Evolutionary conservation across 1,284 basidiomycete genomes (phyloP).

Genomic region (Calocybe gambosa): DNA sequence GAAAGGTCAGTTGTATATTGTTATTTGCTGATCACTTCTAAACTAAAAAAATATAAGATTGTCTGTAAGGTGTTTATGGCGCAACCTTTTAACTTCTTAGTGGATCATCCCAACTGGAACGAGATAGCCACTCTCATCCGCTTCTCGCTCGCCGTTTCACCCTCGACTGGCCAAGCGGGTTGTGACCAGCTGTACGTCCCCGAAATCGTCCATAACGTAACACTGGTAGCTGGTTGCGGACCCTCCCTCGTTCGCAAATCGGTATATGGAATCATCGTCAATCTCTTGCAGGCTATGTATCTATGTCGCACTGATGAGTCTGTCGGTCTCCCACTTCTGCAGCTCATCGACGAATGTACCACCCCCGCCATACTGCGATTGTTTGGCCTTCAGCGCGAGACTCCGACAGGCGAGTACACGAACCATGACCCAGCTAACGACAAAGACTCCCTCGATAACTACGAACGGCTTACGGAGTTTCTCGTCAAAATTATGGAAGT

Average conservation of each 20-base stretch:
- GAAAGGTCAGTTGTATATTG: conserved; percentile 48
- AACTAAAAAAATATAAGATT: conserved; percentile 35
- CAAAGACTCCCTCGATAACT: conserved; percentile 53
- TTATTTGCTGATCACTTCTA: conserved; percentile 2
- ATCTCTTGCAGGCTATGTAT: conserved; percentile 73
- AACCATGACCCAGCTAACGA: conserved; percentile 52
- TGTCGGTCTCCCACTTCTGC: conserved; percentile 48
- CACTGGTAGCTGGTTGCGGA: conserved; percentile 70
- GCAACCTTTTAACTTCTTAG: conserved; percentile 43
- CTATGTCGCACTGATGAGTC: conserved; percentile 53
- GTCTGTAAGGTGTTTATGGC: conserved; percentile 64
- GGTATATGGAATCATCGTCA: conserved; percentile 76
- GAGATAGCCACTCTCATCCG: conserved; percentile 79
- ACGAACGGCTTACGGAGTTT: conserved; percentile 64
- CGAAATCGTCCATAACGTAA: conserved; percentile 75
- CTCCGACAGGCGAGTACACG: conserved; percentile 59
- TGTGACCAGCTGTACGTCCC: conserved; percentile 78
- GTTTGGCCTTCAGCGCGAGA: conserved; percentile 68
- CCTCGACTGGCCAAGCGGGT: conserved; percentile 55
- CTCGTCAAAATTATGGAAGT: conserved; percentile 62
- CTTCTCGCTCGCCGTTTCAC: conserved; percentile 65
- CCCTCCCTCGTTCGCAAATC: conserved; percentile 70
- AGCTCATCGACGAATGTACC: conserved; percentile 57
- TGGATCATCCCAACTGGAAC: conserved; percentile 74
- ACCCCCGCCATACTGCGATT: conserved; percentile 52